Base-by-base conservation (phyloP, 1,284 basidiomycete species). In the Tilletia horrida region DNA sequence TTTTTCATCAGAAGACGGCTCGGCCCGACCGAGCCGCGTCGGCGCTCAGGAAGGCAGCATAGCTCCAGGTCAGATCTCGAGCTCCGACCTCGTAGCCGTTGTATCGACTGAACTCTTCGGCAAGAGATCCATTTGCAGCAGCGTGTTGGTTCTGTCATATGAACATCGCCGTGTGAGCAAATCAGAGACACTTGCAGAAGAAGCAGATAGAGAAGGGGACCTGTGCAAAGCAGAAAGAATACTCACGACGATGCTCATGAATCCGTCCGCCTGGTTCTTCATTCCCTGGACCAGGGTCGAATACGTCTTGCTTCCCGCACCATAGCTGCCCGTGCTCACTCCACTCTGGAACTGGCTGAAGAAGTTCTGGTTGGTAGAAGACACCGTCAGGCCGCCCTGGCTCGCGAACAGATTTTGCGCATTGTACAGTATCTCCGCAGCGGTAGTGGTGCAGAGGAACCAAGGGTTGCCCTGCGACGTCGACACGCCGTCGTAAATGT, bases 1-100 rank as follows among this genome's bases (percentile, higher is more conserved):
- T n/a, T n/a, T n/a, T 48, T 16, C 13, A 14, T 66, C 57, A 68
- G 29, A 68, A 68, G 65, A 66, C 63, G 3, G 63, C 50, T 1
- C 52, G 48, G 16, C 64, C 64, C 21, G 52, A 48, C 62, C 67
- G 63, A 27, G 67, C 62, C 42, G 64, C 48, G n/a, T 59, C 63
- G 57, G 66, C 66, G 23, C 63, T 65, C 29, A 69, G 35, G 35
- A 61, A 76, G 6, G 76, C 72, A 2, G 75, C 76, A 66, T 77
- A 76, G 45, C 64, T 68, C 76, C 76, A 77, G 35, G 76, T 77
- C 16, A 77, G 63, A 61, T 77, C 76, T 13, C 76, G 55, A 0
- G 76, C 76, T 35, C 76, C 76, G 35, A 68, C 65, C 31, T 72
- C 73, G 64, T 55, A 72, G 48, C 76, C 76, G 11, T 63, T 71